Conservation (phyloP, 257 asterid species). For the Vinca minor region DNA sequence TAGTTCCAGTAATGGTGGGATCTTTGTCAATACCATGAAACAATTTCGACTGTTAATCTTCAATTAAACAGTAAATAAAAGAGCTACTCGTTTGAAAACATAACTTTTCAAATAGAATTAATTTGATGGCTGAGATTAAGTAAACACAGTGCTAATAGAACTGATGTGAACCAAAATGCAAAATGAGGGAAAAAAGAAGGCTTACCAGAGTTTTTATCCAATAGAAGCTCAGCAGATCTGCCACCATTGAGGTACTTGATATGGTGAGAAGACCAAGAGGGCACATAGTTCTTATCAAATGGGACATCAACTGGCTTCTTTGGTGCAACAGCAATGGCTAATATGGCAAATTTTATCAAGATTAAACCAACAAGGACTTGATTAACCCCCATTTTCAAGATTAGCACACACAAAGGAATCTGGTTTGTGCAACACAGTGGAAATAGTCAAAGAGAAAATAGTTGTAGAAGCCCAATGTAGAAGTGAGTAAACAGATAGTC, state of each 20-base stretch:
- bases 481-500: background rate
- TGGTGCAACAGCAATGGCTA: constrained; percentile 21
- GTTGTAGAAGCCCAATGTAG: background rate
- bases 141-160: too few species aligned
- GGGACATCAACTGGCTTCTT: constrained; percentile 32
- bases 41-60: too few species aligned
- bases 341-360: constrained; percentile 12
- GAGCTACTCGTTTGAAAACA: too few species aligned
- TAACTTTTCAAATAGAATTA: too few species aligned
- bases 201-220: constrained; percentile 31
- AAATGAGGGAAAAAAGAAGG: background rate
- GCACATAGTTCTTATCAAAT: constrained; percentile 26
- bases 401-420: background rate
- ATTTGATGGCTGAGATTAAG: too few species aligned
- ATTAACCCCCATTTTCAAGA: background rate
- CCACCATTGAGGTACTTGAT: constrained; percentile 32
- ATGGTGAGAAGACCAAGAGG: constrained; percentile 32
- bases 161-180: background rate
- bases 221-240: constrained; percentile 19
- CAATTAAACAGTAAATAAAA: too few species aligned
- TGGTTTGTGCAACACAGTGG: background rate
- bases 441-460: too few species aligned
- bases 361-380: constrained; percentile 8
- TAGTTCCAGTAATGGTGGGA: too few species aligned
- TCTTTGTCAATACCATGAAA: too few species aligned